Evolutionary conservation across 805 yeast species (phyloP), one percentile per base, ranked within the genome.

Genomic region (Saturnispora ahearnii): DNA sequence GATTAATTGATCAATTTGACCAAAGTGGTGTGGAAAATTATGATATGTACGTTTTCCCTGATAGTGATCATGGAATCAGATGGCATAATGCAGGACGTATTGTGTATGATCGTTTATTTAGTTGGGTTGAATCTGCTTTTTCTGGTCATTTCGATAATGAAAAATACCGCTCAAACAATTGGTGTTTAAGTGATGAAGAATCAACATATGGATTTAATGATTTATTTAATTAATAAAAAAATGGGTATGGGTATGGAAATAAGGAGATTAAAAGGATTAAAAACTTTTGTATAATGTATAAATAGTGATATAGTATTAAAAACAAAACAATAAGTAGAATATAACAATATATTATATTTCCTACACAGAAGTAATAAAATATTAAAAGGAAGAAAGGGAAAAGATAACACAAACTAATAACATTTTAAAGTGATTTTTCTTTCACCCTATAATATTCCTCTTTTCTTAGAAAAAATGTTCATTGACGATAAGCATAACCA

Each of bases 41-140:
- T 56, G 93, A 86, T 59, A 70, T 84, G 52, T 84, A 81, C 68
- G 74, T 84, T 7, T 86, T 85, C 73, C 91, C 95, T 4, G 95
- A 86, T 59, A 79, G 85, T 33, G 89, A 85, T 59, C 95, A 86
- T 61, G 69, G 79, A 36, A 84, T 86, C 52, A 68, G 78, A 42
- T 81, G 77, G 64, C 91, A 86, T 62, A 83, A 85, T 62, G 91
- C 87, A 2, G 76, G 78, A 57, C 69, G 60, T n/a, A 77, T 86
- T 8, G 82, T 86, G 18, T 84, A 76, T 61, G 87, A 85, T 61
- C 79, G 79, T 63, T 66, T 86, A 37, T 63, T 84, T 24, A 63
- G 64, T 48, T 86, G 95, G 95, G 65, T 83, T 41, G 65, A 64
- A 47, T 69, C 71, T 51, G 90, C 90, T 0, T 85, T 79, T 58